A percentile compares a stretch with the other conserved stretches of the same genome.
Conservation (phyloP, 495 filamentous ascomycete genomes). For the Aspergillus saccharolyticus region DNA sequence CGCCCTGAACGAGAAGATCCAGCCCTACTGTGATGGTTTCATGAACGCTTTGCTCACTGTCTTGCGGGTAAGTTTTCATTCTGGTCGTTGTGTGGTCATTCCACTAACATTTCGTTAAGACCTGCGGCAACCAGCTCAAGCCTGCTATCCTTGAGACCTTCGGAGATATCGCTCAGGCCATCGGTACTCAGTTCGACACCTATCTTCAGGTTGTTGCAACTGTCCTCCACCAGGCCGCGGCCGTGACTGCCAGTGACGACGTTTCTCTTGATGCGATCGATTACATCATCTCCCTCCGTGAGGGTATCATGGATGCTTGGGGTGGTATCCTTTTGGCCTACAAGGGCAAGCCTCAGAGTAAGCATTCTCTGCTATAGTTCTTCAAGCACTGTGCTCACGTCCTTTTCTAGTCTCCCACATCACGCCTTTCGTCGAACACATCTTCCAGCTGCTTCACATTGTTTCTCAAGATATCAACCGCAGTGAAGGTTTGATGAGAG, state of each 20-base stretch:
- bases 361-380: neutral
- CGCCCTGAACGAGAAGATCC: conserved; percentile 79
- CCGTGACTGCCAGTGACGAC: conserved; percentile 65
- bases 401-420: conserved; percentile 56
- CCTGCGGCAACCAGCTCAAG: conserved; percentile 90
- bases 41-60: conserved; percentile 96
- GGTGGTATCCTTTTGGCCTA: conserved; percentile 90
- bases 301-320: conserved; percentile 99
- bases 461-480: conserved; percentile 78
- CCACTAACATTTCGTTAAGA: conserved; percentile 46
- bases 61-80: conserved; percentile 62
- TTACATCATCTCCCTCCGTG: conserved; percentile 87
- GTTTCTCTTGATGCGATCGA: conserved; percentile 86
- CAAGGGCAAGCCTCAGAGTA: conserved; percentile 59
- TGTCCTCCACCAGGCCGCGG: conserved; percentile 87
- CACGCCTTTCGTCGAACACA: conserved; percentile 71
- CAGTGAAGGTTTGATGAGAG: conserved; percentile 85
- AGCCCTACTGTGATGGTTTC: conserved; percentile 91
- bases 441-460: conserved; percentile 82
- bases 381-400: conserved; percentile 19
- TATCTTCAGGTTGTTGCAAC: conserved; percentile 89
- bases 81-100: neutral
- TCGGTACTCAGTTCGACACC: conserved; percentile 84
- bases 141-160: conserved; percentile 97
- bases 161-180: conserved; percentile 95